Evolutionary conservation across 306 rosid genomes (phyloP).

Genomic region (Lathyrus aphaca): DNA sequence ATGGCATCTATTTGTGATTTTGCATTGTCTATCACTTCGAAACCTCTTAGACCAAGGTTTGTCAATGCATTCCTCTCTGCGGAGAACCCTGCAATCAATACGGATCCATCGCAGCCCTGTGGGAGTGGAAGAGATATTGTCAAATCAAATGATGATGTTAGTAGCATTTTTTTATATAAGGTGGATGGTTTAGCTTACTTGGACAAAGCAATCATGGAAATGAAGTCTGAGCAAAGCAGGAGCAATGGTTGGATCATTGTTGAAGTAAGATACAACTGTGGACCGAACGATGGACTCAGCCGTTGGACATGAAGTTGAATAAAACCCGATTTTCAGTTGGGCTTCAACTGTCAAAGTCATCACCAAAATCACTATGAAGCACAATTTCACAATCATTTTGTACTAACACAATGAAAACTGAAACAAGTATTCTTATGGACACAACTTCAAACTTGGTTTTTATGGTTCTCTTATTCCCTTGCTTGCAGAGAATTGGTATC

Average conservation of each 20-base stretch:
- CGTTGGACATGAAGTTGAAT: constrained; percentile 65
- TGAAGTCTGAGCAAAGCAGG: constrained; percentile 74
- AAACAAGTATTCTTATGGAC: not conserved
- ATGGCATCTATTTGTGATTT: constrained; percentile 60
- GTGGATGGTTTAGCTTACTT: constrained; percentile 33
- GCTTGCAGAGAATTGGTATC: constrained; percentile 20
- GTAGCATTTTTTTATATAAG: not conserved
- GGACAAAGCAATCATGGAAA: constrained; percentile 67
- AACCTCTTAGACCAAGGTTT: constrained; percentile 71
- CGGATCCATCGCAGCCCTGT: constrained; percentile 73
- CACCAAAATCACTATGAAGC: constrained; percentile 43
- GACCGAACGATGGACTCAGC: constrained; percentile 67
- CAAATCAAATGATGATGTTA: constrained; percentile 8
- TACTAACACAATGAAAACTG: constrained; percentile 2
- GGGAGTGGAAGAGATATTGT: not conserved
- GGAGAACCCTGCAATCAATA: constrained; percentile 49
- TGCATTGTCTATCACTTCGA: constrained; percentile 76
- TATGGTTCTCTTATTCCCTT: constrained; percentile 19
- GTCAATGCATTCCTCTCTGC: constrained; percentile 58
- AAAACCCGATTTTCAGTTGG: constrained; percentile 64
- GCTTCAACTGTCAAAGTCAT: constrained; percentile 46
- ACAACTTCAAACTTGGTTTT: constrained; percentile 35
- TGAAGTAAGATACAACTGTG: constrained; percentile 56
- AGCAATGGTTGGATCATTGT: constrained; percentile 59
- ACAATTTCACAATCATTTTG: constrained; percentile 42